Evolutionary conservation across 2,329 filamentous ascomycete species (phyloP), one percentile per base, ranked within the genome.

Genomic region (Hymenoscyphus repandus): DNA sequence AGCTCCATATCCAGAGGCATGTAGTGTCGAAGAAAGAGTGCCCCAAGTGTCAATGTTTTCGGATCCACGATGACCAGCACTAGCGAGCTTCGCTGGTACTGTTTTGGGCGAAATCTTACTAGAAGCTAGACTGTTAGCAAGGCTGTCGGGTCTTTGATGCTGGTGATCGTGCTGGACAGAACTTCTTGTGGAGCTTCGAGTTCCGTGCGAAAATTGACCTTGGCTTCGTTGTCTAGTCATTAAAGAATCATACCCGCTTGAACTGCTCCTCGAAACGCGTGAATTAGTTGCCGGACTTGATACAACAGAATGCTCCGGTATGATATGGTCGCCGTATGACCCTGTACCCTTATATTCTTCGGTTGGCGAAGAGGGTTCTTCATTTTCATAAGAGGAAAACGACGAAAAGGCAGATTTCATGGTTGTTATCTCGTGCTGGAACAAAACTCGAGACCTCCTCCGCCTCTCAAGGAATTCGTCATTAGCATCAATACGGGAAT

Each of bases 381-480:
- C 22, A 27, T 27, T 27, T 27, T 27, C 4, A 27, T 7, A 27
- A 27, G 22, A 40, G 38, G 18, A 17, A 17, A 18, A 40, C 4
- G 38, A 17, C 17, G 38, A 18, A 17, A 18, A 40, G 18, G 17
- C 34, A 12, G 18, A 27, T 40, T 54, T 47, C 1, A 58, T 61
- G 34, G 54, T 53, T 32, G 58, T 53, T 3, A 63, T 20, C 41
- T 64, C 61, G 20, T 61, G 53, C 20, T 59, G 56, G 36, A 63
- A 64, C 10, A 56, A 33, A 6, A 63, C 32, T 31, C 58, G 53
- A 31, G 61, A 63, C 31, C 55, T 56, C 20, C 58, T 53, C 34
- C 62, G 48, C 38, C 58, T 55, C 37, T 60, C 62, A 6, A 64
- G 36, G 15, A 61, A 64, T 32, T 63, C 57, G 12, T 65, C 62